Percentiles rank a stretch among this genome's conserved stretches.
Evolutionary conservation across 2,329 filamentous ascomycete species (phyloP).

Genomic region (Epichloe uncinata): DNA sequence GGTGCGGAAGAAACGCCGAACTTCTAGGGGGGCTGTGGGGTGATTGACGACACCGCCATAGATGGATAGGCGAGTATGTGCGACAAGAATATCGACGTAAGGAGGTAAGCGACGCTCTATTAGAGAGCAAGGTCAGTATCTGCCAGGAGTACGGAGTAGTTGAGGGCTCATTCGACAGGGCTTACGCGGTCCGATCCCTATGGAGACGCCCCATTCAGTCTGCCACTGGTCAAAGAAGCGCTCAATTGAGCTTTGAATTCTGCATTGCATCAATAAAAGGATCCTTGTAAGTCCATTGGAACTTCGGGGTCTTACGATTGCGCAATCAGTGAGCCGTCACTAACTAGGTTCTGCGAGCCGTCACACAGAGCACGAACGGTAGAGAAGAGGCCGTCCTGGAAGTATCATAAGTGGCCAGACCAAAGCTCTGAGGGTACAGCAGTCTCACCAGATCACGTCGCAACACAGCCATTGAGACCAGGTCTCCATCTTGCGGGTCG

Average conservation of each 20-base stretch:
- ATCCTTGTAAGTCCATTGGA: neutral
- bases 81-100: constrained; percentile 63
- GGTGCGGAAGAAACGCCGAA: constrained; percentile 59
- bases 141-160: too few relatives aligned
- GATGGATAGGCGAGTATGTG: constrained; percentile 59
- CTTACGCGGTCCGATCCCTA: constrained; percentile 34
- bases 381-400: constrained; percentile 40
- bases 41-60: constrained; percentile 66
- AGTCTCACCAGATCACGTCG: constrained; percentile 47
- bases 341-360: constrained; percentile 33
- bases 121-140: neutral
- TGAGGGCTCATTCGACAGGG: constrained; percentile 13
- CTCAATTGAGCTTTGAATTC: constrained; percentile 47
- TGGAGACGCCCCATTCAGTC: constrained; percentile 45
- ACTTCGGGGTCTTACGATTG: constrained; percentile 22
- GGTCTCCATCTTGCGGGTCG: constrained; percentile 55
- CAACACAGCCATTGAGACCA: constrained; percentile 58
- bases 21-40: constrained; percentile 56
- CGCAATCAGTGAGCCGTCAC: constrained; percentile 39
- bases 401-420: neutral
- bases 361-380: constrained; percentile 48
- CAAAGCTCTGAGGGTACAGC: too few relatives aligned
- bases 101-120: constrained; percentile 44
- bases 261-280: neutral
- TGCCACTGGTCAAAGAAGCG: constrained; percentile 54